Evolutionary conservation across 176 grass and related monocot genomes (phyloP), one percentile per base, ranked within the genome.

Genomic region (Melocanna baccifera): DNA sequence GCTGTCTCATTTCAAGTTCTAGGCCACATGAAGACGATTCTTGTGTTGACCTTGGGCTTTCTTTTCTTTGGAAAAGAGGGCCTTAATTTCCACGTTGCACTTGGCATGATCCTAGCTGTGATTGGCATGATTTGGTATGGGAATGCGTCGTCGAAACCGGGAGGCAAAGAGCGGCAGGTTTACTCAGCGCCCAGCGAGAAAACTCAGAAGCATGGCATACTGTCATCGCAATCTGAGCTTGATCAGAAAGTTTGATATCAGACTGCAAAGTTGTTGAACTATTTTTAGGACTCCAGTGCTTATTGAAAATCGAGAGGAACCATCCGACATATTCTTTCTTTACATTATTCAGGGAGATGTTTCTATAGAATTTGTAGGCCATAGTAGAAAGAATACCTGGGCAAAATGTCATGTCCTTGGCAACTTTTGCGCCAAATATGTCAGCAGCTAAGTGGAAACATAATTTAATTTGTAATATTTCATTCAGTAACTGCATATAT

Each of bases 21-120:
- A 28, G 86, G 86, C 9, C 86, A 88, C 86, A 88, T 88, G 86
- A 88, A 88, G 80, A 88, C 86, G 20, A 78, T 88, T 51, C 80
- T 88, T 41, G 86, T 88, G 41, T 71, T 88, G 45, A 78, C 76
- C 65, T 62, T 88, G 30, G 86, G 86, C 14, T 88, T 88, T 69
- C 69, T 83, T 57, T 72, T 88, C 26, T 79, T 79, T 7, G 77
- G 77, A 36, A 79, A 79, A 79, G 77, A 79, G 43, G 77, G 77
- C 42, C 50, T 88, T 71, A 88, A 88, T 64, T 58, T 71, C 19
- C 86, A 88, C 28, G 86, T 88, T 20, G 40, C 76, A 9, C 53
- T 78, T 30, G 86, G 86, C 51, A 88, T 83, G 86, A 83, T 76
- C 73, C 42, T 88, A 25, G 73, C 86, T 42, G 65, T 88, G 15